Evolutionary conservation across 2,329 filamentous ascomycete species (phyloP), one percentile per base, ranked within the genome.

Genomic region (Sphaerulina musiva): DNA sequence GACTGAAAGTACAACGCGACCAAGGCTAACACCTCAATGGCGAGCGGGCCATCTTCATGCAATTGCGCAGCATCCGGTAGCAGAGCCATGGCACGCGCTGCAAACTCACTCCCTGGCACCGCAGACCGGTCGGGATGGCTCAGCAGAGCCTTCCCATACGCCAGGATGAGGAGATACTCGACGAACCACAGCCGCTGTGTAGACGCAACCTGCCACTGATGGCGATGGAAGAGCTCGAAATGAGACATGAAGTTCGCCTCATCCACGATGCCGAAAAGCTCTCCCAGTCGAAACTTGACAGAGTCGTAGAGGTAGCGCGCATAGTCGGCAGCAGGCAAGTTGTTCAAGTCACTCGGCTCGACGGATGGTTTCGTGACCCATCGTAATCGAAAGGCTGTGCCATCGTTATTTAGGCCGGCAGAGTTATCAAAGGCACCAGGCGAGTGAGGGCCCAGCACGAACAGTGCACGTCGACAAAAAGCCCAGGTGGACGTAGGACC

Each of bases 401-500:
- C 78, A 49, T 81, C 78, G 42, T 79, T 80, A 0, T 78, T 66
- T 1, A 80, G 64, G 1, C 70, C 72, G 4, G 71, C 68, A 7
- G 75, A 67, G 74, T 72, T 2, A 68, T 67, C 40, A 73, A 69
- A 46, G 74, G 71, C 17, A 78, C 67, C 49, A 74, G 70, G 48
- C 9, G 48, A 51, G 54, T 78, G 73, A 46, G 80, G 74, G 0
- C 74, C 73, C 48, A 79, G 70, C 26, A 69, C 72, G n/a, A 81
- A 67, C 1, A 80, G 43, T 17, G 48, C 72, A 14, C 75, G 72
- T 6, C 78, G 69, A 26, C 73, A 73, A 47, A 80, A 81, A 0
- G 78, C 77, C 79, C 79, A 81, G 45, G 79, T 81, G 1, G 79
- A 81, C 0, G 78, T 80, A 1, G 76, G 77, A 1, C 78, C 78